Base-by-base conservation (phyloP, 345 rosid species). In the Toxicodendron radicans region DNA sequence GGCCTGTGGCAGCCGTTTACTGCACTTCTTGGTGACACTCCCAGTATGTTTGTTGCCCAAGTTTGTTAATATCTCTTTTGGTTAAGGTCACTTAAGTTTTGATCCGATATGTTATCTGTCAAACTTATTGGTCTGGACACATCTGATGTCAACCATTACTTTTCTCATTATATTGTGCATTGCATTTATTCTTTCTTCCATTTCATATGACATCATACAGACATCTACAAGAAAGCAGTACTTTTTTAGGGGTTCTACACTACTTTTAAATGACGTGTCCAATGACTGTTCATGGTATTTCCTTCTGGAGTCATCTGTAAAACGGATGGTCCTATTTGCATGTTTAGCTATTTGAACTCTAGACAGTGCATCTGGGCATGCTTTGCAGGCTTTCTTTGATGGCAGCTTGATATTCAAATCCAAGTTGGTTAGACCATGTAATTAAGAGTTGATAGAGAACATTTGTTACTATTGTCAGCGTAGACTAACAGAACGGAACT, bases 1-100 rank as follows among this genome's bases (percentile, higher is more conserved):
- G 98, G 99, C 72, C 83, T 95, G 24, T 93, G 98, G 98, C 99
- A 93, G 82, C 98, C 98, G 71, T 90, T 90, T 68, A 76, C 87
- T 53, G 92, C 94, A 33, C 94, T 90, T 73, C 92, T 90, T 66
- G 94, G 94, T 41, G 94, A 90, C 84, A 66, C 75, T 58, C 90
- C 92, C 18, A 81, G 92, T 90, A 86, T 68, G 90, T 76, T 24
- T 10, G 43, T 10, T 10, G 30, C 60, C 60, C 32, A 62, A 23
- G 27, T 49, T 46, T 20, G 24, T 8, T 58, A 21, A 17, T 49
- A 49, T 60, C 10, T 72, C 3, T 58, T 33, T 4, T 30, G 1
- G 21, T 58, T 45, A 27, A 18, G 57, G 58, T 45, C 10, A 27
- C 43, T 45, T 58, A 24, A 24, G 43, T 38, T 38, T 38, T 38